Percentiles rank a stretch among this genome's conserved stretches.
Evolutionary conservation across 2,329 filamentous ascomycete genomes (phyloP).

Genomic region (Thermomyces lanuginosus): DNA sequence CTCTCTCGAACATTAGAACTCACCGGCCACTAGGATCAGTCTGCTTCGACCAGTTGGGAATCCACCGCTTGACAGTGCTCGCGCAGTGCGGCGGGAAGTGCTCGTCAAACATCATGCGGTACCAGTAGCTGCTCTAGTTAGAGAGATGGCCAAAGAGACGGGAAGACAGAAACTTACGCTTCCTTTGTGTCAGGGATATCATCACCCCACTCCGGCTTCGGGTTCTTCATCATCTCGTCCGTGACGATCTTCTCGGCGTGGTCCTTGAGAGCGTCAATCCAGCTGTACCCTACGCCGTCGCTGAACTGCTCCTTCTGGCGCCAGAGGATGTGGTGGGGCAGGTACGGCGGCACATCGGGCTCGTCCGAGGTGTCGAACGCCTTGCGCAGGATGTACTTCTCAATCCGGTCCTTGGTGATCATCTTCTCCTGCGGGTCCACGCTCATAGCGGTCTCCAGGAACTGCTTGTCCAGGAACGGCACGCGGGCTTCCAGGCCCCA

Average conservation of each 20-base stretch:
- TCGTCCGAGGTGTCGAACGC: slow-evolving; percentile 89
- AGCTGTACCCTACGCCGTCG: slow-evolving; percentile 95
- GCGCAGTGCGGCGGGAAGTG: slow-evolving; percentile 89
- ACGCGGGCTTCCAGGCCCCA: slow-evolving; percentile 98
- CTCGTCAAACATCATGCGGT: slow-evolving; percentile 96
- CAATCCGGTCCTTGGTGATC: slow-evolving; percentile 75
- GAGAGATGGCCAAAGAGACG: slow-evolving; percentile 9
- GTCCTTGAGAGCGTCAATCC: slow-evolving; percentile 96
- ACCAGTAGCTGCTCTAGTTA: slow-evolving; percentile 58
- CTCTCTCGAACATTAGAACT: slow-evolving; percentile 11
- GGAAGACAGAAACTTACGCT: slow-evolving; percentile 42
- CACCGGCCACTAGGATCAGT: slow-evolving; percentile 85
- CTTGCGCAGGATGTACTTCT: slow-evolving; percentile 97
- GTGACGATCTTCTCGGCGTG: slow-evolving; percentile 76
- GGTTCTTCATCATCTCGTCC: slow-evolving; percentile 97
- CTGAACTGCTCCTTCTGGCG: slow-evolving; percentile 99
- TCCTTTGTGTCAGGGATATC: slow-evolving; percentile 96
- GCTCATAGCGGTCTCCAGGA: slow-evolving; percentile 84
- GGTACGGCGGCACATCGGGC: slow-evolving; percentile 63
- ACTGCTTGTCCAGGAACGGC: slow-evolving; percentile 94
- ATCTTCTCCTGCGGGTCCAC: slow-evolving; percentile 91
- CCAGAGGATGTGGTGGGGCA: slow-evolving; percentile 94
- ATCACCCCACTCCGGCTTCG: slow-evolving; percentile 84
- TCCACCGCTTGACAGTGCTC: slow-evolving; percentile 88
- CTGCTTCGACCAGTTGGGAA: slow-evolving; percentile 93